A percentile compares a stretch with the other conserved stretches of the same genome.
phyloP scores from a whole-genome alignment of 2,329 filamentous ascomycete genomes.

The Colletotrichum sp. region DNA sequence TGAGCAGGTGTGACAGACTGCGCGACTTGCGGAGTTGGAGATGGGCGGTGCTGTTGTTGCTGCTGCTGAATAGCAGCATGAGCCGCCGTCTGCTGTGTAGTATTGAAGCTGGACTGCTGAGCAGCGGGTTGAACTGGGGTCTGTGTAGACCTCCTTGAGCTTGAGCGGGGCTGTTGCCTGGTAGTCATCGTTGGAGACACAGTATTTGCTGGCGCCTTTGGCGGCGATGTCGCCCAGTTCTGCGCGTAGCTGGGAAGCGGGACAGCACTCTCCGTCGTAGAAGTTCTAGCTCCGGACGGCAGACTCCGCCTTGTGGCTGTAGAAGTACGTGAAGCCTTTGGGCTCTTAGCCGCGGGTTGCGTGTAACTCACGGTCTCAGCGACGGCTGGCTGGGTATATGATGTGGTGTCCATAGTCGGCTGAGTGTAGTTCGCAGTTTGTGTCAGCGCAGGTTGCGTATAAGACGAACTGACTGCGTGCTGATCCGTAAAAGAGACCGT shows the following conservation, averaged over 20 bases:
- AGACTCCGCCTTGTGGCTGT: slow-evolving; percentile 7
- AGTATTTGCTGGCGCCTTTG: not conserved
- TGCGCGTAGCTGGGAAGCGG: not conserved
- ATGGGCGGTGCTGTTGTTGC: slow-evolving; percentile 32
- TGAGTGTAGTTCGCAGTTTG: not conserved
- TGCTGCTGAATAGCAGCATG: slow-evolving; percentile 24
- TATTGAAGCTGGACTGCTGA: not conserved
- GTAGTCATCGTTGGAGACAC: not conserved
- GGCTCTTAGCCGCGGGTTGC: not conserved
- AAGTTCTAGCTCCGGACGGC: slow-evolving; percentile 3
- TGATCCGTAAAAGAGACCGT: slow-evolving; percentile 4
- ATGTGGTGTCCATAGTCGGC: not conserved
- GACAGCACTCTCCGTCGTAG: not conserved
- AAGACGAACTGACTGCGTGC: not conserved
- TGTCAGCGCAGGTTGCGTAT: not conserved
- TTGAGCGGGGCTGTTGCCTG: not conserved
- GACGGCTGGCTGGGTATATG: not conserved
- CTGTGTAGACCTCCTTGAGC: not conserved
- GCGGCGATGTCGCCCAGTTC: slow-evolving; percentile 2
- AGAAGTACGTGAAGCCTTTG: not conserved
- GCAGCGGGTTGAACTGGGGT: not conserved
- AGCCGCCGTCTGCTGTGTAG: slow-evolving; percentile 19
- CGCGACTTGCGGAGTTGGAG: slow-evolving; percentile 31
- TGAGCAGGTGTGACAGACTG: slow-evolving; percentile 26
- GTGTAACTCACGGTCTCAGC: not conserved